phyloP scores from a whole-genome alignment of 441 rosid genomes.

The Populus tomentosa region DNA sequence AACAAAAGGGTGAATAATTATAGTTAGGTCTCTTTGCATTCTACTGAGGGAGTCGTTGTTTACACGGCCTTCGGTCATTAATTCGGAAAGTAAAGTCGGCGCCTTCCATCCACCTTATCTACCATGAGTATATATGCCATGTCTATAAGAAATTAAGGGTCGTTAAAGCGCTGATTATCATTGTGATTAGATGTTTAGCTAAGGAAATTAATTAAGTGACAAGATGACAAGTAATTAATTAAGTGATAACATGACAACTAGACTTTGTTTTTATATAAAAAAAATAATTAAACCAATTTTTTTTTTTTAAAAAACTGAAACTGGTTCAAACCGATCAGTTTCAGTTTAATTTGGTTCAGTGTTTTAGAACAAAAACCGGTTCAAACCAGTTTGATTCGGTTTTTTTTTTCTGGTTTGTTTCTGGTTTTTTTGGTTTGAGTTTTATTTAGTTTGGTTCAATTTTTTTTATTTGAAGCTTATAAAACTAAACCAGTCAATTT shows the following conservation, averaged over 20 bases:
- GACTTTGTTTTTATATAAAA: no score
- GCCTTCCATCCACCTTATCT: background rate
- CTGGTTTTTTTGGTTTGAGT: no score
- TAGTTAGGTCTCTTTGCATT: background rate
- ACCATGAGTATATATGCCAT: background rate
- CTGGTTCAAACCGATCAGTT: accelerated
- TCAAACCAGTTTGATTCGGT: no score
- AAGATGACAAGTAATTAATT: constrained; percentile 8
- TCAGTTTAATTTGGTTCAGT: no score
- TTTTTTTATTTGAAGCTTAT: no score
- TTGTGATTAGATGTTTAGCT: background rate
- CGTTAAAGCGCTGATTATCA: background rate
- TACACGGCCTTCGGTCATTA: background rate
- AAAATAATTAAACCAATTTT: no score
- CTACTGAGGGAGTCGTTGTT: background rate
- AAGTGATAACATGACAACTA: no score
- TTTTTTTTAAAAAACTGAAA: no score
- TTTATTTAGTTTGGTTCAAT: no score
- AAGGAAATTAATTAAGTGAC: background rate
- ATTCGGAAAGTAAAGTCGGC: background rate
- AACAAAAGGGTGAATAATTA: background rate
- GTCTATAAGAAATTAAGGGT: background rate
- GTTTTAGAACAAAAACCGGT: no score
- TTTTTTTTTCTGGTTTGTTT: no score
- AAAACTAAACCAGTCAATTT: no score